Evolutionary conservation across 164 flowering plant species (phyloP).

Genomic region (Chloranthus sessilifolius): DNA sequence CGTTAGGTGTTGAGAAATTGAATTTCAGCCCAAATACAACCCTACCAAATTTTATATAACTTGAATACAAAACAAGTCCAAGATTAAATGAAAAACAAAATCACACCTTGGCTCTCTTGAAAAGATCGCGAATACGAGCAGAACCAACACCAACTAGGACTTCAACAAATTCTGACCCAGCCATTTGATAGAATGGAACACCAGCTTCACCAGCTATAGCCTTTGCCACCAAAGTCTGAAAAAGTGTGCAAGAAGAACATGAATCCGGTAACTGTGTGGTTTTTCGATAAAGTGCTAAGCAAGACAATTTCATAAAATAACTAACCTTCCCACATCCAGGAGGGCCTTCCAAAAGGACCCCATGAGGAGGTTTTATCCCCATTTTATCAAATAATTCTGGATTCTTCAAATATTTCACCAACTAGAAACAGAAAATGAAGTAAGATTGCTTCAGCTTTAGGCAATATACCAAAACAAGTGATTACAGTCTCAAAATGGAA

Average conservation of each 20-base stretch:
- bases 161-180: conserved; percentile 98
- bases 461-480: neutral
- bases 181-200: conserved; percentile 98
- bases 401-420: conserved; percentile 93
- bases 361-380: conserved; percentile 99
- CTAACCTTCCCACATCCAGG: conserved; percentile 98
- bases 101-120: conserved; percentile 86
- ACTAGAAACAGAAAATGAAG: conserved; percentile 30
- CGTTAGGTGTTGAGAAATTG: no score
- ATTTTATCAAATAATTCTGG: conserved; percentile 89
- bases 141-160: conserved; percentile 98
- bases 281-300: neutral
- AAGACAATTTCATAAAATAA: conserved; percentile 7
- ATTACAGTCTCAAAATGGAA: neutral
- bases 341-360: conserved; percentile 96
- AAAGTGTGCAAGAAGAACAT: conserved; percentile 2
- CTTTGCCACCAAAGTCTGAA: conserved; percentile 95
- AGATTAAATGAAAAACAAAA: neutral
- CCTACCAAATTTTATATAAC: no score
- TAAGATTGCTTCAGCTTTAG: conserved; percentile 6
- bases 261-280: neutral
- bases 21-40: no score
- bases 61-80: no score
- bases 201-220: conserved; percentile 99
- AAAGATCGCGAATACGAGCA: conserved; percentile 93